A percentile compares a stretch with the other conserved stretches of the same genome.
phyloP scores from a whole-genome alignment of 75 land plant species.

The Sequoia sempervirens region DNA sequence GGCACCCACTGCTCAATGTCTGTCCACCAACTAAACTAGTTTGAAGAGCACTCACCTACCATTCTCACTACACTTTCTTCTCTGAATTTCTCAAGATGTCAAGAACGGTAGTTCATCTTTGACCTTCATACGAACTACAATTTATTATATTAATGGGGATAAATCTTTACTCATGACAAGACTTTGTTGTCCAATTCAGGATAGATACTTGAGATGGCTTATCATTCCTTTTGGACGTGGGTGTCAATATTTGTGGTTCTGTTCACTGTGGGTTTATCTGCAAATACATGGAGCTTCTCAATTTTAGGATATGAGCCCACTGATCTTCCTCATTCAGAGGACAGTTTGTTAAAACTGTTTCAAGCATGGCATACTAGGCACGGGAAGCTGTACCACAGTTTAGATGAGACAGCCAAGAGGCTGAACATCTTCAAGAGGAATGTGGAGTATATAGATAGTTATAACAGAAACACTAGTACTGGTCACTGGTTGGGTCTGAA shows the following conservation, averaged over 20 bases:
- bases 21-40: too few relatives aligned
- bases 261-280: not conserved
- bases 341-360: slow-evolving; percentile 7
- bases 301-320: slow-evolving; percentile 6
- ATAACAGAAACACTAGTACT: not conserved
- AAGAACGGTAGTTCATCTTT: too few relatives aligned
- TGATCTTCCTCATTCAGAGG: slow-evolving; percentile 11
- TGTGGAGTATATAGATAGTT: slow-evolving; percentile 8
- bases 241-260: not conserved
- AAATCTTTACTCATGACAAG: too few relatives aligned
- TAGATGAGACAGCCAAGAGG: not conserved
- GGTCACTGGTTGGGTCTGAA: slow-evolving; percentile 16
- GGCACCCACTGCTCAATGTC: too few relatives aligned
- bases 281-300: not conserved
- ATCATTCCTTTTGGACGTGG: too few relatives aligned
- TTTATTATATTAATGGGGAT: too few relatives aligned
- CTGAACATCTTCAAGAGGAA: slow-evolving; percentile 39
- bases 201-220: too few relatives aligned
- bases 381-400: not conserved
- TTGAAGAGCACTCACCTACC: too few relatives aligned
- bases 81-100: too few relatives aligned
- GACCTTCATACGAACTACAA: too few relatives aligned
- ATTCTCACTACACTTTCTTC: too few relatives aligned
- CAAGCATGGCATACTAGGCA: not conserved
- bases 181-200: too few relatives aligned